These are phyloP conservation scores for Trypanosoma cruzi DNA, from an alignment of 208 protist species.

Conservation along the genomic window DNA sequence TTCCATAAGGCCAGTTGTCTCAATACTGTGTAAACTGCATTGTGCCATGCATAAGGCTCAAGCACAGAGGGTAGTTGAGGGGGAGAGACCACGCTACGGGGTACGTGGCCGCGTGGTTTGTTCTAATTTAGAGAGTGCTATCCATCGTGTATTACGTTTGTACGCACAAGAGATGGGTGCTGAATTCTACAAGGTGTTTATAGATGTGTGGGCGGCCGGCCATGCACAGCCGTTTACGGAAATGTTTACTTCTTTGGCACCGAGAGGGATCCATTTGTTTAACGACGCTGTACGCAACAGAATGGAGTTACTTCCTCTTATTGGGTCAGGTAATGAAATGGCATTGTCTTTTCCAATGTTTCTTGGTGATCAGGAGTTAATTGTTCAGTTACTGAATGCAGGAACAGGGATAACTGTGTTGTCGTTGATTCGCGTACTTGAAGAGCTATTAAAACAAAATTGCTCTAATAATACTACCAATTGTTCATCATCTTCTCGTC, in stretches of 20 bases:
- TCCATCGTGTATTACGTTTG: constrained; percentile 13
- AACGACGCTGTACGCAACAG: not conserved
- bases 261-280: not conserved
- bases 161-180: not conserved
- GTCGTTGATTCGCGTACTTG: not conserved
- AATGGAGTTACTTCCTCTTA: not conserved
- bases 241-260: not conserved
- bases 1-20: constrained; percentile 12
- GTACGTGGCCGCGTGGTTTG: not conserved
- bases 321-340: not conserved
- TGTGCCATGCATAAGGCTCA: not conserved
- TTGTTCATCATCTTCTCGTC: not conserved
- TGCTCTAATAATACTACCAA: not conserved
- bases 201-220: constrained; percentile 11
- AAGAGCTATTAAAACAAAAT: not conserved
- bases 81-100: not conserved
- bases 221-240: constrained; percentile 1
- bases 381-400: constrained; percentile 3
- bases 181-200: constrained; percentile 17
- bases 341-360: not conserved
- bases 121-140: constrained; percentile 3
- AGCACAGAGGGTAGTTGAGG: not conserved
- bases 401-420: not conserved
- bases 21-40: constrained; percentile 18
- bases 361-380: not conserved